Evolutionary conservation across 148 eudicot species (phyloP).

Genomic region (Chenopodium quinoa): DNA sequence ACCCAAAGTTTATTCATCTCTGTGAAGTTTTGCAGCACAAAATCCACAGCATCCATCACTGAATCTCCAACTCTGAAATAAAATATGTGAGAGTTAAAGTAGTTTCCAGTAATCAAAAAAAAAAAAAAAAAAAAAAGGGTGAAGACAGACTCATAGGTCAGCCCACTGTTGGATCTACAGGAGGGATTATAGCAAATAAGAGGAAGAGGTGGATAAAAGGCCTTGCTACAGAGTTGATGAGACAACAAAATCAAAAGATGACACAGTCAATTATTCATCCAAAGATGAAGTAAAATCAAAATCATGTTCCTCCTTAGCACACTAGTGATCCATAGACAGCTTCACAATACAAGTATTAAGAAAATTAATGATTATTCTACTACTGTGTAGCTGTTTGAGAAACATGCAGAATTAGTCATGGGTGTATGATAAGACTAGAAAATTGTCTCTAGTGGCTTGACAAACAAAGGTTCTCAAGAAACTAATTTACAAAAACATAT

Average conservation of each 20-base stretch:
- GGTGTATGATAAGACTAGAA: not conserved
- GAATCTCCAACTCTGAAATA: slow-evolving; percentile 72
- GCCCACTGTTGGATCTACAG: too few relatives aligned
- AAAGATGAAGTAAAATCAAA: too few relatives aligned
- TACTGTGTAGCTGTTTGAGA: not conserved
- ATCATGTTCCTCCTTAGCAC: not conserved
- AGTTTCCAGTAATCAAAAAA: not conserved
- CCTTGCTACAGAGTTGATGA: not conserved
- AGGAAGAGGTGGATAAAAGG: too few relatives aligned
- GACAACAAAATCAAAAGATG: not conserved
- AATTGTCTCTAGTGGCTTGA: not conserved
- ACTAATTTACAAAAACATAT: not conserved
- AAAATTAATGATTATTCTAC: not conserved
- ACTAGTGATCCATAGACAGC: not conserved
- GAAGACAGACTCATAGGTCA: not conserved
- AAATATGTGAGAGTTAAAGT: slow-evolving; percentile 12
- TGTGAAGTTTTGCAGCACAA: slow-evolving; percentile 90
- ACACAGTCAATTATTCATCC: too few relatives aligned
- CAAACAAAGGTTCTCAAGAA: not conserved
- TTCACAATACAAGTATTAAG: not conserved
- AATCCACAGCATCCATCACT: slow-evolving; percentile 95
- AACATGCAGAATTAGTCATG: not conserved
- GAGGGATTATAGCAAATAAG: too few relatives aligned
- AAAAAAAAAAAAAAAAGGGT: not conserved
- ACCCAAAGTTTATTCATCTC: slow-evolving; percentile 99